Evolutionary conservation across 441 rosid genomes (phyloP).

Genomic region (Euphorbia celastroides): DNA sequence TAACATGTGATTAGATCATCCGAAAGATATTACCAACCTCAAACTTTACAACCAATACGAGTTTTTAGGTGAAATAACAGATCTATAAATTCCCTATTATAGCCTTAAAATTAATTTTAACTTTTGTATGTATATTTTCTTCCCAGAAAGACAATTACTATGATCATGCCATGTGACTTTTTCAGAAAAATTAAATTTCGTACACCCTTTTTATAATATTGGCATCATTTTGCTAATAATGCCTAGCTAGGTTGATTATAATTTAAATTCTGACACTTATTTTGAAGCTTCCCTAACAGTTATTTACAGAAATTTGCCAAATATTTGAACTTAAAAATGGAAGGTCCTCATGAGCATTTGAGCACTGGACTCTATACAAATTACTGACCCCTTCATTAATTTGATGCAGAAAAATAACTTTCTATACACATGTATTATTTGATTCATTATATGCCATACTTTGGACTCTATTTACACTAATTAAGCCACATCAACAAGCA

Average conservation of each 20-base stretch:
- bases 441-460: too few species aligned
- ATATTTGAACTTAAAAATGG: neutral
- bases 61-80: too few species aligned
- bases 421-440: too few species aligned
- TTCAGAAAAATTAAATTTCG: neutral
- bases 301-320: neutral
- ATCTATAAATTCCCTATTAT: too few species aligned
- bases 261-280: neutral
- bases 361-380: too few species aligned
- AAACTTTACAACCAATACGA: too few species aligned
- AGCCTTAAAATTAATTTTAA: neutral
- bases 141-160: neutral
- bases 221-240: neutral
- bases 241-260: neutral
- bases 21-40: too few species aligned
- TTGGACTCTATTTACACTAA: too few species aligned
- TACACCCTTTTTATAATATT: neutral
- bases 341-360: neutral
- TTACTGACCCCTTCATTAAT: neutral
- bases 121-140: neutral
- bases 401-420: too few species aligned
- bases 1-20: too few species aligned
- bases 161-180: neutral
- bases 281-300: neutral
- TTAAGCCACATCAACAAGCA: too few species aligned